phyloP scores from a whole-genome alignment of 768 basidiomycete genomes.

The Podaxis sp. region DNA sequence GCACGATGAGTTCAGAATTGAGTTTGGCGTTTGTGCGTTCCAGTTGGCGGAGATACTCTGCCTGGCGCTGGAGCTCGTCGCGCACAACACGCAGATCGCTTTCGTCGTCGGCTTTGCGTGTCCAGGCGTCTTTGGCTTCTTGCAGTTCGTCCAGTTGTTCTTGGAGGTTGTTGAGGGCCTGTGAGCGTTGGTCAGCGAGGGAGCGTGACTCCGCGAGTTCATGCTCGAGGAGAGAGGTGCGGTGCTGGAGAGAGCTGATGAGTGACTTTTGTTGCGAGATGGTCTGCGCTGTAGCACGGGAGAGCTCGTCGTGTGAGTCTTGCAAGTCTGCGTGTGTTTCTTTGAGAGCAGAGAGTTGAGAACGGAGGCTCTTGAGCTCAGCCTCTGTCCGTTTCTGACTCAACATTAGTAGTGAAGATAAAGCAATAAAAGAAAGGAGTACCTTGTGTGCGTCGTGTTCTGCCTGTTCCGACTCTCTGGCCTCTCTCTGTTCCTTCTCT shows the following conservation, averaged over 20 bases:
- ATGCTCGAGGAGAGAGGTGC: constrained; percentile 43
- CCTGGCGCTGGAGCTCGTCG: constrained; percentile 68
- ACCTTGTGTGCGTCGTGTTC: constrained; percentile 63
- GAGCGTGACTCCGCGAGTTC: constrained; percentile 43
- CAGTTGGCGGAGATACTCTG: constrained; percentile 54
- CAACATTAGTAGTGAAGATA: background rate
- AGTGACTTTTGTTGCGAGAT: constrained; percentile 51
- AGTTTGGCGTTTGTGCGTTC: constrained; percentile 60
- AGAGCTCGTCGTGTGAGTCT: constrained; percentile 49
- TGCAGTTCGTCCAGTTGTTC: constrained; percentile 45
- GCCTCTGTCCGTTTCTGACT: constrained; percentile 46
- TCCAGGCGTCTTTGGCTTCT: constrained; percentile 28
- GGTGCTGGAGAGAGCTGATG: constrained; percentile 44
- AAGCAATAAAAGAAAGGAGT: constrained; percentile 15
- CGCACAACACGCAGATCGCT: constrained; percentile 57
- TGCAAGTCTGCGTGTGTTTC: constrained; percentile 62
- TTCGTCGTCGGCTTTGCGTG: constrained; percentile 40
- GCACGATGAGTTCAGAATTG: constrained; percentile 46
- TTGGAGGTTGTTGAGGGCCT: constrained; percentile 43
- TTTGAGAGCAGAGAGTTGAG: constrained; percentile 43
- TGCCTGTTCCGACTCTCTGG: constrained; percentile 56
- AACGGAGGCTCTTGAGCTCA: constrained; percentile 53
- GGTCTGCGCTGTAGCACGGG: constrained; percentile 47
- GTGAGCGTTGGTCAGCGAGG: constrained; percentile 39
- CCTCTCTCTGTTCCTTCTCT: constrained; percentile 66